Conservation (phyloP, 345 rosid genomes). For the Boechera retrofracta region DNA sequence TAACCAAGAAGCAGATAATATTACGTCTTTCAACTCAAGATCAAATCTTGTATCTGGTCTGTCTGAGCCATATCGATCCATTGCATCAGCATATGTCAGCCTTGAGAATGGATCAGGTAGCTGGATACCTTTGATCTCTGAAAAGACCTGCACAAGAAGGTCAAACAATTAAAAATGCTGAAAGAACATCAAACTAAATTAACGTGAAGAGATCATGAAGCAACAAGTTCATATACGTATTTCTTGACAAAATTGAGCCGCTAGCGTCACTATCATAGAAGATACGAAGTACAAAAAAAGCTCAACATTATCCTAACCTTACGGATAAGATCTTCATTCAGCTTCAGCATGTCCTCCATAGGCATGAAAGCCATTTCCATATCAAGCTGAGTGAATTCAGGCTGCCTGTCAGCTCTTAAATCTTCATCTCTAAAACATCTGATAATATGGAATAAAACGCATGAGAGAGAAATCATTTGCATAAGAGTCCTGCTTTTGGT, state of each 20-base stretch:
- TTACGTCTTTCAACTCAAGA: conserved; percentile 93
- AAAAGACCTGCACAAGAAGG: conserved; percentile 69
- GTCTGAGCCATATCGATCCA: conserved; percentile 90
- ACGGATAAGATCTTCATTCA: conserved; percentile 90
- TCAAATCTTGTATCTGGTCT: conserved; percentile 92
- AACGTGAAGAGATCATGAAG: neutral
- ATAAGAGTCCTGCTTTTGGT: neutral
- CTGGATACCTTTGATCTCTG: conserved; percentile 76
- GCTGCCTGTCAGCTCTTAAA: conserved; percentile 97
- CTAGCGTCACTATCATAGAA: conserved; percentile 13
- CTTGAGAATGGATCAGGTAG: conserved; percentile 88
- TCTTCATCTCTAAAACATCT: conserved; percentile 99
- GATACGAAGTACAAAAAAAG: neutral
- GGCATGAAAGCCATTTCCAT: conserved; percentile 95
- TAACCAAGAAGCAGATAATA: conserved; percentile 31
- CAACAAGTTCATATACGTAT: conserved; percentile 15
- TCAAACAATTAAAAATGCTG: neutral
- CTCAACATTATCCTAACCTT: conserved; percentile 56
- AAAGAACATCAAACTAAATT: conserved; percentile 17
- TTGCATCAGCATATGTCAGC: conserved; percentile 90
- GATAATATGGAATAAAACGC: conserved; percentile 28
- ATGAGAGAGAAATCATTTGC: conserved; percentile 30
- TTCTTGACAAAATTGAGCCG: neutral
- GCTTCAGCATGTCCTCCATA: conserved; percentile 84
- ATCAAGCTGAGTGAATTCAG: conserved; percentile 98